Base-by-base conservation (phyloP, 73 alveolate species). In the Paramecium biaurelia region DNA sequence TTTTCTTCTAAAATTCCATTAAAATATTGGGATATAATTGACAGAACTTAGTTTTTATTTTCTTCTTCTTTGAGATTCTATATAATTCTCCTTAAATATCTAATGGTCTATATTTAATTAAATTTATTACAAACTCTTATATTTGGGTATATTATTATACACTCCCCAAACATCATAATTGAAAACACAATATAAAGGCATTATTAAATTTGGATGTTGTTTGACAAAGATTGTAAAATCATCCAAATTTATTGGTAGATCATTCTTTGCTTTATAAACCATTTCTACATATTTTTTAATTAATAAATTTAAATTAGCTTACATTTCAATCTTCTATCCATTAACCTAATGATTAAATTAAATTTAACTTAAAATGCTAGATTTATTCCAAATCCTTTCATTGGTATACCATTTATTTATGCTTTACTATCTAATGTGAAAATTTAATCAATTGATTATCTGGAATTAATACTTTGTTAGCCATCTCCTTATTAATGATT, bases 121-220 rank as follows among this genome's bases (percentile, higher is more conserved):
- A 2, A 30, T 37, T 37, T n/a, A 18, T 74, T 74, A 74, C 87
- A 34, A 74, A 28, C 58, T 41, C 58, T 74, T 74, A 30, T 37
- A 74, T 34, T 28, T 28, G 5, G 87, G 87, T 37, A 28, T 12
- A 34, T 32, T 34, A 41, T 74, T 74, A 20, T 37, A 2, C 8
- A 74, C 5, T 15, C 87, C 87, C 87, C 87, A 74, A 11, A 74
- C 18, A 37, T 74, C 58, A 74, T 12, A 74, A 74, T 74, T 74
- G 23, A 74, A 74, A 11, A 24, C 87, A 37, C 12, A 41, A 41
- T 74, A 74, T 10, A 74, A 34, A n/a, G 59, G 57, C 7, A 1
- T 23, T 10, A 41, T 41, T 74, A 74, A 41, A 37, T 74, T 74
- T 0, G 87, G 87, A 41, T 74, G 87, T 12, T 74, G 57, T 41